Base-by-base conservation (phyloP, 2,329 filamentous ascomycete species). In the Talaromyces amestolkiae region DNA sequence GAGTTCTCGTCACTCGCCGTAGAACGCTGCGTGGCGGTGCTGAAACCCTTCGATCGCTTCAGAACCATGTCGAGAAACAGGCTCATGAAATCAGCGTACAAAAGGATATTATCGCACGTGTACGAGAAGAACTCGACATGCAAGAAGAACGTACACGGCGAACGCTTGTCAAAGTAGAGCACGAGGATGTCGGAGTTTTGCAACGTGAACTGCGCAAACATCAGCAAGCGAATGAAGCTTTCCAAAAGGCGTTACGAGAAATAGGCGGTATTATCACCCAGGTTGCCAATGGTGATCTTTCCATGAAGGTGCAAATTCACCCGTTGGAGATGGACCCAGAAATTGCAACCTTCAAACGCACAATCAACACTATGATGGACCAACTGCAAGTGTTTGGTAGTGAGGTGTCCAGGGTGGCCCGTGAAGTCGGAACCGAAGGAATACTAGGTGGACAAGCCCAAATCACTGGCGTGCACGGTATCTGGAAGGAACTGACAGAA, bases 201-300 rank as follows among this genome's bases (percentile, higher is more conserved):
- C 94, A 98, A 81, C 88, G 94, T 66, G 95, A 99, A 79, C 84
- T 99, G 66, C 93, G 91, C 83, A 98, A 98, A 80, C 93, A 97
- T 75, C 93, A 97, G 77, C 95, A 97, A 80, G 95, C 96, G 75
- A 99, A 99, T 79, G 89, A 97, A 79, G 96, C 95, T 72, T 99
- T 98, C 85, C 93, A 98, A 77, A 98, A 98, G 79, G 95, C 95
- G 11, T 82, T 99, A 39, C 88, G 93, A 69, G 95, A 99, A 78
- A 98, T 99, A 71, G 95, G 95, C 72, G 95, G 94, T 75, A 98
- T 99, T 72, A 92, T 98, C 73, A 97, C 95, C 24, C 93, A 94
- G 68, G 95, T 98, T 70, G 95, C 93, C 64, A 90, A 91, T 72
- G 93, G 93, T 77, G 93, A 97, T 76, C 83, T 97, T 67, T 95